phyloP scores from a whole-genome alignment of 768 basidiomycete species.

The Tephrocybe sp. region DNA sequence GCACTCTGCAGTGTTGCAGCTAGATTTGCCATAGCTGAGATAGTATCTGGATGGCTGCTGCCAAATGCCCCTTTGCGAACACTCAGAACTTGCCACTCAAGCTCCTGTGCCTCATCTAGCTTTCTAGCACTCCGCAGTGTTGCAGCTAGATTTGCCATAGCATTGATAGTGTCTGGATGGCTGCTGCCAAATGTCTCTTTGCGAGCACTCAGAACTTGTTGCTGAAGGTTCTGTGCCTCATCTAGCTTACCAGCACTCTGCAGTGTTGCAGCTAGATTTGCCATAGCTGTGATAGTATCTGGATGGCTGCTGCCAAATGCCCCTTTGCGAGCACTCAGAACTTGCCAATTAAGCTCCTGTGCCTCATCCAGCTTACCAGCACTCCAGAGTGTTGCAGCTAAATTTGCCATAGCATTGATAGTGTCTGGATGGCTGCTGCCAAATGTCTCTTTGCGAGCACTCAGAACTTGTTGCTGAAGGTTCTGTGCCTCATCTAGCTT shows the following conservation, averaged over 20 bases:
- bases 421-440: too few relatives aligned
- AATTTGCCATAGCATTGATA: too few relatives aligned
- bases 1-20: background rate
- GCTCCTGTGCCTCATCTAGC: background rate
- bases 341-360: too few relatives aligned
- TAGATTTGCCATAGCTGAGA: background rate
- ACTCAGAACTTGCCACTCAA: background rate
- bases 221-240: background rate
- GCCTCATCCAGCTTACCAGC: too few relatives aligned
- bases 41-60: background rate
- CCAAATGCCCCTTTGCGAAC: background rate
- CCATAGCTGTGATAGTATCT: too few relatives aligned
- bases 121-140: too few relatives aligned
- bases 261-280: too few relatives aligned
- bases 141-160: background rate
- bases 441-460: background rate
- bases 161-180: background rate
- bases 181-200: background rate
- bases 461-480: background rate
- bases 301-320: background rate
- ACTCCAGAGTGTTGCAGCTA: too few relatives aligned
- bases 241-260: too few relatives aligned
- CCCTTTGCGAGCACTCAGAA: background rate
- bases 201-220: background rate
- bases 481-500: background rate